Percentiles rank a stretch among this genome's conserved stretches.
Evolutionary conservation across 1,284 basidiomycete genomes (phyloP).

Genomic region (Boletus semigastroideus): DNA sequence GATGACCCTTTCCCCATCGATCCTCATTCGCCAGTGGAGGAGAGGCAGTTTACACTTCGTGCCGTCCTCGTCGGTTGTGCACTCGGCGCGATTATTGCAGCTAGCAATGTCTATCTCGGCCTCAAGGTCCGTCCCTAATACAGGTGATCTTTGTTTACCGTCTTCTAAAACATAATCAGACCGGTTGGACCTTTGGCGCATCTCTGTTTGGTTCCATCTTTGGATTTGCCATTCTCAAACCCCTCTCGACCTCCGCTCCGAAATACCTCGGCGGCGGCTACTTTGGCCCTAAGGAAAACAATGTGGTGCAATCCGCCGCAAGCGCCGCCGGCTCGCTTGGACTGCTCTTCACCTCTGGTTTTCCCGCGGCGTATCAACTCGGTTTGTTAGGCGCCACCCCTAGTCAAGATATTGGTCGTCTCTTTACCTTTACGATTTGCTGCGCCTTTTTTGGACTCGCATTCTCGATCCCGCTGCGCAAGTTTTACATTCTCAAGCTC

Average conservation of each 20-base stretch:
- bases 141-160: neutral
- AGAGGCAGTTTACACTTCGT: slow-evolving; percentile 55
- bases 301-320: slow-evolving; percentile 17
- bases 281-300: slow-evolving; percentile 70
- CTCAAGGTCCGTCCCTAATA: slow-evolving; percentile 41
- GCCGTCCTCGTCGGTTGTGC: slow-evolving; percentile 59
- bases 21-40: slow-evolving; percentile 49
- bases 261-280: slow-evolving; percentile 53
- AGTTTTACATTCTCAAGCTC: slow-evolving; percentile 68
- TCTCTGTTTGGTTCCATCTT: slow-evolving; percentile 52
- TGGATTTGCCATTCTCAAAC: slow-evolving; percentile 59
- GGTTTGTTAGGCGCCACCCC: slow-evolving; percentile 40
- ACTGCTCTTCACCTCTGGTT: slow-evolving; percentile 42
- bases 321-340: slow-evolving; percentile 56
- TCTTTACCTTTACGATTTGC: slow-evolving; percentile 54
- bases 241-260: slow-evolving; percentile 50
- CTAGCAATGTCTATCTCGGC: slow-evolving; percentile 68
- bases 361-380: slow-evolving; percentile 69
- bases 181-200: slow-evolving; percentile 64
- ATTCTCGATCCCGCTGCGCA: slow-evolving; percentile 51
- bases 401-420: slow-evolving; percentile 48
- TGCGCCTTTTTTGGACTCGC: slow-evolving; percentile 48
- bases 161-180: slow-evolving; percentile 26
- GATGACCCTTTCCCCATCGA: slow-evolving; percentile 52
- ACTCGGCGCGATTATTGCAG: slow-evolving; percentile 46